Base-by-base conservation (phyloP, 805 yeast genomes). In the Metschnikowia reukaufii region DNA sequence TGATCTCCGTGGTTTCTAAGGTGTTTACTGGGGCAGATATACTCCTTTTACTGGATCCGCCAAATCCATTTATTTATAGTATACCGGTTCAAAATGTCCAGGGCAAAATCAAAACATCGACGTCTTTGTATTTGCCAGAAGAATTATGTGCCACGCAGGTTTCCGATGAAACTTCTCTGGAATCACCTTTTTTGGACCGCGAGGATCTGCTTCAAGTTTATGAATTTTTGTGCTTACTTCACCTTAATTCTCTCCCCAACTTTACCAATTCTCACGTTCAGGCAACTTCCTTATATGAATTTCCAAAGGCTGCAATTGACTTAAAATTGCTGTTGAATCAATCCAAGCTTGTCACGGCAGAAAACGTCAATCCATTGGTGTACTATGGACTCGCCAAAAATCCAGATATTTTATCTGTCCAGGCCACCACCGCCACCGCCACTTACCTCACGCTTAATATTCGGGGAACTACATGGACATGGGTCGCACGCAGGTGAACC, bases 171-270 rank as follows among this genome's bases (percentile, higher is more conserved):
- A 35, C 4, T 18, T 16, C 8, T 15, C 29, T 13, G 4, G 29
- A 25, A 25, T 9, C 8, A 9, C 29, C 29, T 13, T 13, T 1
- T 3, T 15, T 32, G 12, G 20, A 12, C 13, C 4, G 18, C 13
- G 47, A 36, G 0, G 44, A 35, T 10, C 32, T 27, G 9, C 39
- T 17, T 10, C 55, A 51, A 2, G n/a, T 51, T 8, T 52, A 51
- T 20, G 59, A 55, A 36, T 51, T 42, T 17, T 36, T 54, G 23
- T 35, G 51, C 15, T 40, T 55, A 43, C 41, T 51, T 16, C 59
- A 55, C 33, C 12, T 52, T 18, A 55, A 54, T 19, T 44, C 52
- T 6, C 25, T 47, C 9, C 57, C 59, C 12, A 46, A 49, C 20
- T 15, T n/a, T 13, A 6, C 20, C 17, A 33, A 48, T 33, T 39